Conservation (phyloP, 306 rosid species). For the Lagenaria siceraria region DNA sequence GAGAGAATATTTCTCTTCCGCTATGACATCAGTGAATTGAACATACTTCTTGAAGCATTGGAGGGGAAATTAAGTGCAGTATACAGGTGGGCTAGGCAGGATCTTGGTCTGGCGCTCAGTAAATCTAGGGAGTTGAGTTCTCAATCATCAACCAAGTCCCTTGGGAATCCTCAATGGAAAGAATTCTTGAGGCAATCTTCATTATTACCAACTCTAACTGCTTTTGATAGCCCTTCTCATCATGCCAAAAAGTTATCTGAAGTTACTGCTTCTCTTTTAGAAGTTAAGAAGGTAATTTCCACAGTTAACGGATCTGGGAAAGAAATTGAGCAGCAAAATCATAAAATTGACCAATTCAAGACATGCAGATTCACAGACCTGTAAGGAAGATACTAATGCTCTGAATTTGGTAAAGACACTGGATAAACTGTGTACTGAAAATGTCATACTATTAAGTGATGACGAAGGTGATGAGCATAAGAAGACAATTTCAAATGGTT, state of each 20-base stretch:
- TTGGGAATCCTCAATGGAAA: constrained; percentile 23
- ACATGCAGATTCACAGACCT: constrained; percentile 30
- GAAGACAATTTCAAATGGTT: constrained; percentile 24
- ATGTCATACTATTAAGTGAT: constrained; percentile 68
- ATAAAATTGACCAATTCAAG: constrained; percentile 16
- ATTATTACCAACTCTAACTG: constrained; percentile 17
- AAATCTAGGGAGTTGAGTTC: constrained; percentile 34
- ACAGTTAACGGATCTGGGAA: constrained; percentile 12
- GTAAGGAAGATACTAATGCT: constrained; percentile 35
- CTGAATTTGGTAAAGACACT: constrained; percentile 17
- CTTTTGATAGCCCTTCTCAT: constrained; percentile 20
- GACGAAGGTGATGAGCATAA: constrained; percentile 57
- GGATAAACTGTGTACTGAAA: constrained; percentile 26
- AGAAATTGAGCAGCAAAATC: constrained; percentile 16
- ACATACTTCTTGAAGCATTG: constrained; percentile 84
- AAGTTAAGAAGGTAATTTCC: constrained; percentile 11
- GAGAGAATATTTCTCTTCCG: constrained; percentile 83
- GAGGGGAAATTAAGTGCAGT: constrained; percentile 94
- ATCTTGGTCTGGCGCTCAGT: constrained; percentile 84
- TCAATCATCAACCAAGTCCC: constrained; percentile 20
- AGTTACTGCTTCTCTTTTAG: constrained; percentile 19
- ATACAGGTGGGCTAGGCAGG: constrained; percentile 90
- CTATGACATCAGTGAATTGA: constrained; percentile 68
- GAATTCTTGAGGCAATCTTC: constrained; percentile 26
- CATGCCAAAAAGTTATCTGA: constrained; percentile 23